A percentile compares a stretch with the other conserved stretches of the same genome.
These are phyloP conservation scores for Clonostachys byssicola DNA, from an alignment of 2,329 filamentous ascomycete genomes.

Conservation along the genomic window DNA sequence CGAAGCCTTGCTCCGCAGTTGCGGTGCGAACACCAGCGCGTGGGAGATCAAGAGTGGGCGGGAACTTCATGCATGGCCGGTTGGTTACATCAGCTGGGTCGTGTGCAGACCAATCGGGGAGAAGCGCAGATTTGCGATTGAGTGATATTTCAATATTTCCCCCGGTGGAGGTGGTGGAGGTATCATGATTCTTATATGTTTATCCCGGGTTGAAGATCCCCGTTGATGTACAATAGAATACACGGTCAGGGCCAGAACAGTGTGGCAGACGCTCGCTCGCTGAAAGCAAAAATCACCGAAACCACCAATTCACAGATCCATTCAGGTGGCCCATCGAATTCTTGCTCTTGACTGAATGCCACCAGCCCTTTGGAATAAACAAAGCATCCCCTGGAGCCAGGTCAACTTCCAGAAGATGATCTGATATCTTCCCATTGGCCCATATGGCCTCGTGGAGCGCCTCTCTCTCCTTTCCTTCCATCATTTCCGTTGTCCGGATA, in stretches of 20 bases:
- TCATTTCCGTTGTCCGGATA: conserved; percentile 84
- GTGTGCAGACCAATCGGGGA: conserved; percentile 33
- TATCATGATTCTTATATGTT: not conserved
- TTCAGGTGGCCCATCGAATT: conserved; percentile 27
- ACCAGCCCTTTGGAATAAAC: conserved; percentile 39
- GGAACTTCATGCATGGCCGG: conserved; percentile 43
- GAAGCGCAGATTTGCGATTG: not conserved
- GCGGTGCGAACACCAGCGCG: conserved; percentile 32
- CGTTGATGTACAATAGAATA: not conserved
- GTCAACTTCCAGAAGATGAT: conserved; percentile 42
- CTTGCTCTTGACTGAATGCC: conserved; percentile 38
- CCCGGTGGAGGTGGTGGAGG: not conserved
- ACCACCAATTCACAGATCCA: conserved; percentile 41
- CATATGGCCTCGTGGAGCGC: conserved; percentile 69
- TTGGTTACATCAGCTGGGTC: conserved; percentile 47
- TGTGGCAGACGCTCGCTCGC: too few species aligned
- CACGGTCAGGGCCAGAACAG: too few species aligned
- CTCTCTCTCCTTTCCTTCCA: conserved; percentile 70
- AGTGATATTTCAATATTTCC: not conserved
- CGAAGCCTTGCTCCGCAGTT: conserved; percentile 49
- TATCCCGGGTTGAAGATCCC: not conserved
- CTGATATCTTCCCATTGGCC: conserved; percentile 30
- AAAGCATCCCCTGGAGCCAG: conserved; percentile 48
- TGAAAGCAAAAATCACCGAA: conserved; percentile 20
- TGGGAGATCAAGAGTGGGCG: conserved; percentile 47